Evolutionary conservation across 106 monocot species (phyloP).

Genomic region (Platanthera zijinensis): DNA sequence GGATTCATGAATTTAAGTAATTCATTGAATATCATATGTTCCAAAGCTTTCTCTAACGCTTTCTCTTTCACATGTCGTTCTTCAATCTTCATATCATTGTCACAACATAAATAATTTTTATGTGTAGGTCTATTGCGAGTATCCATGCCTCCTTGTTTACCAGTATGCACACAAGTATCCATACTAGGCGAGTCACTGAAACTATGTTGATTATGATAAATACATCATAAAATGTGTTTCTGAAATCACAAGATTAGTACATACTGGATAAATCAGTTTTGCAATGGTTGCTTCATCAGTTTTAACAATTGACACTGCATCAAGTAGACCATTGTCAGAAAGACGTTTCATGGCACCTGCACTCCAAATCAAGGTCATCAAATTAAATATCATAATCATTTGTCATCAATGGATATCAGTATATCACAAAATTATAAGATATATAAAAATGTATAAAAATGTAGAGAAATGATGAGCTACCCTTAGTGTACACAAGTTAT

Average conservation of each 20-base stretch:
- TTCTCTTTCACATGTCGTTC: no score
- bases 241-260: not conserved
- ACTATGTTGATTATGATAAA: conserved; percentile 1
- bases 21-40: no score
- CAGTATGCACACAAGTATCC: not conserved
- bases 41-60: no score
- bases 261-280: conserved; percentile 74
- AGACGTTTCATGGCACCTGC: conserved; percentile 85
- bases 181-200: not conserved
- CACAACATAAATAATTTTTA: no score
- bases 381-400: conserved; percentile 14
- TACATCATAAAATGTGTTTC: not conserved
- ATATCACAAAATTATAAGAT: not conserved
- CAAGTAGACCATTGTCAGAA: conserved; percentile 57
- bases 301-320: conserved; percentile 54
- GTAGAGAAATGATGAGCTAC: not conserved
- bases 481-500: not conserved
- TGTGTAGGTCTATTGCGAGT: no score
- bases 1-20: no score
- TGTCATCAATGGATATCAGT: not conserved
- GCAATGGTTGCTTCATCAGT: conserved; percentile 74
- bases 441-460: not conserved
- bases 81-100: no score
- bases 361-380: conserved; percentile 24
- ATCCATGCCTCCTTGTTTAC: not conserved